These are phyloP conservation scores for Lipomyces sp. DNA, from an alignment of 805 yeast species.

Conservation along the genomic window DNA sequence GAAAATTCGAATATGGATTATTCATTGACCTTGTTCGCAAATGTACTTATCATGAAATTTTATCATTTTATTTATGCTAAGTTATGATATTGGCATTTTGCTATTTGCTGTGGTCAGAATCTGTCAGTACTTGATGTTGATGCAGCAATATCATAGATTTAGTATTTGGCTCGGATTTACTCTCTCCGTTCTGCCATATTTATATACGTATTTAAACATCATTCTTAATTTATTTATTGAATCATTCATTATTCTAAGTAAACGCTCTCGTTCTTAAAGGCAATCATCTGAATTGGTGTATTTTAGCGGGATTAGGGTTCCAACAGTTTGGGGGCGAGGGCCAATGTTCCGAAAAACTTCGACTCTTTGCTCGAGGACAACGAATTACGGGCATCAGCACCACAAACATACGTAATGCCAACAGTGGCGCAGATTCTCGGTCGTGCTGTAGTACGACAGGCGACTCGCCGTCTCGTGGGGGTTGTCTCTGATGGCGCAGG, in stretches of 20 bases:
- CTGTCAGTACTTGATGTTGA: neutral
- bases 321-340: neutral
- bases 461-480: neutral
- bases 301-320: too few species aligned
- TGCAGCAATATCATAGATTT: too few species aligned
- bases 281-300: too few species aligned
- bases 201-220: too few species aligned
- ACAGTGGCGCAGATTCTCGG: neutral
- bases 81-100: neutral
- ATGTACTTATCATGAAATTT: conserved; percentile 3
- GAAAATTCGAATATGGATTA: neutral
- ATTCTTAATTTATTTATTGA: too few species aligned
- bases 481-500: neutral
- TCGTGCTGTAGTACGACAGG: neutral
- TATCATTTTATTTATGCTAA: neutral
- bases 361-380: neutral
- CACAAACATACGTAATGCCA: neutral
- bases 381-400: neutral
- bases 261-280: too few species aligned
- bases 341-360: neutral
- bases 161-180: too few species aligned
- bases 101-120: neutral
- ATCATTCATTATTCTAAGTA: too few species aligned
- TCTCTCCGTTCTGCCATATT: too few species aligned
- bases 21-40: neutral